Conservation (phyloP, 1,139 yeast genomes). For the Saccharomyces hybrid region DNA sequence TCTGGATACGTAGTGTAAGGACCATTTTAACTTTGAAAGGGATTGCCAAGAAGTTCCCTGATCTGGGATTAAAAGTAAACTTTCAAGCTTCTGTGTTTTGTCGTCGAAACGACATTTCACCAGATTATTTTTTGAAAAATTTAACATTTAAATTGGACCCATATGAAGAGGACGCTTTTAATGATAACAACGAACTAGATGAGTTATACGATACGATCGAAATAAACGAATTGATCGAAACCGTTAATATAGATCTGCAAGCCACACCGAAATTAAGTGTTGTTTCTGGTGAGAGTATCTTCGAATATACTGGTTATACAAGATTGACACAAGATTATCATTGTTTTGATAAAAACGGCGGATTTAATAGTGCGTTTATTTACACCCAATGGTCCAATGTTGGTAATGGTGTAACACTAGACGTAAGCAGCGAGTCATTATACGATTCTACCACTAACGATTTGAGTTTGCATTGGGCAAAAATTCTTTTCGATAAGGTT, state of each 20-base stretch:
- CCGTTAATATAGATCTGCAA: slow-evolving; percentile 16
- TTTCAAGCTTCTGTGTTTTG: slow-evolving; percentile 13
- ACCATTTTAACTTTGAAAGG: slow-evolving; percentile 26
- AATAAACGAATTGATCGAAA: slow-evolving; percentile 19
- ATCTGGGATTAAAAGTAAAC: slow-evolving; percentile 17
- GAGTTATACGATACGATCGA: slow-evolving; percentile 6
- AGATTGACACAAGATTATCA: slow-evolving; percentile 23
- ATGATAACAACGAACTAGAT: slow-evolving; percentile 1
- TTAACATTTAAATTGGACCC: slow-evolving; percentile 21
- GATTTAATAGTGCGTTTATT: slow-evolving; percentile 27
- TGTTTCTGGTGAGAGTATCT: slow-evolving; percentile 25
- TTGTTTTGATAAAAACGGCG: slow-evolving; percentile 32
- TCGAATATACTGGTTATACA: slow-evolving; percentile 30
- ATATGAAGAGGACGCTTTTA: neutral
- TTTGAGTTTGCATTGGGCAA: neutral
- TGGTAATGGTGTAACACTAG: slow-evolving; percentile 2
- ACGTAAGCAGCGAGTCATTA: slow-evolving; percentile 1
- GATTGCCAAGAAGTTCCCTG: slow-evolving; percentile 20
- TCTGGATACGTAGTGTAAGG: slow-evolving; percentile 30
- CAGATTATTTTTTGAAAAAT: slow-evolving; percentile 11
- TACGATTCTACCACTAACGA: neutral
- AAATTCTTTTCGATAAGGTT: neutral
- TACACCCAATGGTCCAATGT: slow-evolving; percentile 27
- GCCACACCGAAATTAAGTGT: slow-evolving; percentile 23
- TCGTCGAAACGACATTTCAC: slow-evolving; percentile 12